phyloP scores from a whole-genome alignment of 345 rosid genomes.

The Diplotaxis tenuifolia region DNA sequence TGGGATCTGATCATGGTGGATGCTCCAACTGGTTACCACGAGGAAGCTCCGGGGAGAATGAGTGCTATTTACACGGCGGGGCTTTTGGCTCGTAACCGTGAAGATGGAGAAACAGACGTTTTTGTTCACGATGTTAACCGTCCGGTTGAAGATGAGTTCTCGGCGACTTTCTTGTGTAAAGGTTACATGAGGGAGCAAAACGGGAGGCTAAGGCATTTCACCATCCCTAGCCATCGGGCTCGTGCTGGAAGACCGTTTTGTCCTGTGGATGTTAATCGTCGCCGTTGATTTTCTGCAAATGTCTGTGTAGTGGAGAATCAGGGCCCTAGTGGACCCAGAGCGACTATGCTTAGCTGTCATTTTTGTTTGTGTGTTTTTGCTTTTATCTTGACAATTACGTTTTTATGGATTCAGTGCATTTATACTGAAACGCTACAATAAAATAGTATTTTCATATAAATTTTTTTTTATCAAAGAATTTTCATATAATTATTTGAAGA shows the following conservation, averaged over 20 bases:
- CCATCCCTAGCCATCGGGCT: conserved; percentile 71
- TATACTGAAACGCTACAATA: conserved; percentile 19
- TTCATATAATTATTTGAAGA: conserved; percentile 19
- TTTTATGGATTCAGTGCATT: conserved; percentile 18
- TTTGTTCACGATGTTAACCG: conserved; percentile 89
- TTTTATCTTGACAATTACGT: neutral
- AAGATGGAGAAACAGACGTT: conserved; percentile 71
- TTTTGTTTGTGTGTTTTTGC: neutral
- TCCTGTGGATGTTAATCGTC: conserved; percentile 42
- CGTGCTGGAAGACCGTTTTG: conserved; percentile 60
- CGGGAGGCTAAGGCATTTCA: conserved; percentile 82
- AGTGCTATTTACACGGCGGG: conserved; percentile 84
- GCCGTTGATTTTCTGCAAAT: conserved; percentile 4
- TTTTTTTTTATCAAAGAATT: too few species aligned
- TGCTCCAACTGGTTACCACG: conserved; percentile 81
- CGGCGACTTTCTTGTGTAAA: conserved; percentile 68
- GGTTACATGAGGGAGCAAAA: conserved; percentile 72
- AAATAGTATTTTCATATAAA: too few species aligned
- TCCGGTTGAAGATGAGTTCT: conserved; percentile 72
- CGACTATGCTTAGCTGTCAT: conserved; percentile 12
- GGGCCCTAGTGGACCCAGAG: neutral
- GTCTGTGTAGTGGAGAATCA: conserved; percentile 9
- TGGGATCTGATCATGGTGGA: conserved; percentile 97
- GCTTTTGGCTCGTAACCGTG: conserved; percentile 76
- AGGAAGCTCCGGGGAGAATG: conserved; percentile 92